Conservation (phyloP, 2,329 filamentous ascomycete species). For the Pyrenochaeta sp. region DNA sequence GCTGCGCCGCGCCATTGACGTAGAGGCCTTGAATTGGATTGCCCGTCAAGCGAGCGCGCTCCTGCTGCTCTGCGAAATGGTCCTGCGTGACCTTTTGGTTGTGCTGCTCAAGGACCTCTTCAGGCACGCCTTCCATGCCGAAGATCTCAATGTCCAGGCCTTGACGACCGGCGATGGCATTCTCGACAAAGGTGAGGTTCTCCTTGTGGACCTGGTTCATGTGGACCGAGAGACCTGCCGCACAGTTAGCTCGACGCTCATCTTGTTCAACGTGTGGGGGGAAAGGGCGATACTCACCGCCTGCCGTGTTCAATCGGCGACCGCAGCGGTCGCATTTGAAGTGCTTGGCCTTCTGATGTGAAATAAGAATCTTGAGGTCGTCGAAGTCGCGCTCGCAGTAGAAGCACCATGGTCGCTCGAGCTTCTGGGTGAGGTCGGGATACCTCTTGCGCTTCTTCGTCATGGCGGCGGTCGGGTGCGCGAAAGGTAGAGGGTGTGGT, state of each 20-base stretch:
- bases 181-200: slow-evolving; percentile 84
- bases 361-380: slow-evolving; percentile 94
- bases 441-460: slow-evolving; percentile 86
- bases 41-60: slow-evolving; percentile 80
- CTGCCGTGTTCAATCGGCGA: slow-evolving; percentile 88
- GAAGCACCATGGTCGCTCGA: slow-evolving; percentile 93
- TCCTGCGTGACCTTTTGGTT: slow-evolving; percentile 84
- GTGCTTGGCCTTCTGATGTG: slow-evolving; percentile 98
- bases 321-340: slow-evolving; percentile 96
- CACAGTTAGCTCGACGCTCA: slow-evolving; percentile 23
- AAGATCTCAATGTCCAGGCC: slow-evolving; percentile 95
- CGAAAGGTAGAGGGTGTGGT: too few species aligned
- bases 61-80: slow-evolving; percentile 85
- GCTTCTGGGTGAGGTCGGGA: slow-evolving; percentile 86
- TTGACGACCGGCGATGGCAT: slow-evolving; percentile 85
- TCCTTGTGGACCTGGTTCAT: slow-evolving; percentile 99
- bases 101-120: slow-evolving; percentile 82
- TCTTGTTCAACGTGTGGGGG: too few species aligned
- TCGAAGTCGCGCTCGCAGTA: slow-evolving; percentile 99
- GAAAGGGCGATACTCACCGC: slow-evolving; percentile 70
- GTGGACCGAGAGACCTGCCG: slow-evolving; percentile 85
- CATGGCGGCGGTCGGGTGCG: slow-evolving; percentile 31
- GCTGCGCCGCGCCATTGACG: slow-evolving; percentile 47
- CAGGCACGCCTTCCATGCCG: slow-evolving; percentile 95
- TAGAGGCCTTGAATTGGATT: slow-evolving; percentile 71